Evolutionary conservation across 1,284 basidiomycete genomes (phyloP).

Genomic region (Ustilago crameri): DNA sequence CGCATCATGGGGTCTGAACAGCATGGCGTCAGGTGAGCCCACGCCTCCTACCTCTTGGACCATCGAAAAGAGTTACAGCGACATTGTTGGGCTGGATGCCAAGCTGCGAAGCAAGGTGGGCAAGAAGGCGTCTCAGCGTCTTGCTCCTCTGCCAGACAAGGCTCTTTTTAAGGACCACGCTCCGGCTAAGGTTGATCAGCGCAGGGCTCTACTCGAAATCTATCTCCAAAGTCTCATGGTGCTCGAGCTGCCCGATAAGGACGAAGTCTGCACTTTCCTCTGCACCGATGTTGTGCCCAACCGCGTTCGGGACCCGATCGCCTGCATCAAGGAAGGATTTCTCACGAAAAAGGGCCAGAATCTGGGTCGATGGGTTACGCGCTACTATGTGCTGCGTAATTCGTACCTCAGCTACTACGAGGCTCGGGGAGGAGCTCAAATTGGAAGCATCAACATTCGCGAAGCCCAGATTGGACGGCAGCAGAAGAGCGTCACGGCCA

Average conservation of each 20-base stretch:
- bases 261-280: constrained; percentile 90
- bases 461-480: constrained; percentile 86
- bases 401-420: constrained; percentile 91
- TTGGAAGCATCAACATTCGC: constrained; percentile 86
- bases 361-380: constrained; percentile 81
- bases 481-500: constrained; percentile 70
- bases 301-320: constrained; percentile 45
- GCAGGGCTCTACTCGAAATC: constrained; percentile 77
- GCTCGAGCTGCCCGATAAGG: constrained; percentile 82
- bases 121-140: constrained; percentile 77
- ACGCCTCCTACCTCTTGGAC: constrained; percentile 81
- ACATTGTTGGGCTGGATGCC: constrained; percentile 83
- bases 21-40: constrained; percentile 67
- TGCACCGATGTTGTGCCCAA: constrained; percentile 85
- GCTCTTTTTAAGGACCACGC: constrained; percentile 96
- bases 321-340: constrained; percentile 91
- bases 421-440: constrained; percentile 81
- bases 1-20: constrained; percentile 69
- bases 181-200: constrained; percentile 91
- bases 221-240: constrained; percentile 88
- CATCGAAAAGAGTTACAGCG: constrained; percentile 91
- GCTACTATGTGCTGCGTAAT: constrained; percentile 88
- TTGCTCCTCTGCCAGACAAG: constrained; percentile 85
- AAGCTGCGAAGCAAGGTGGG: constrained; percentile 74
- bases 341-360: constrained; percentile 96